phyloP scores from a whole-genome alignment of 1,284 basidiomycete genomes.

The Ganoderma lucidum region DNA sequence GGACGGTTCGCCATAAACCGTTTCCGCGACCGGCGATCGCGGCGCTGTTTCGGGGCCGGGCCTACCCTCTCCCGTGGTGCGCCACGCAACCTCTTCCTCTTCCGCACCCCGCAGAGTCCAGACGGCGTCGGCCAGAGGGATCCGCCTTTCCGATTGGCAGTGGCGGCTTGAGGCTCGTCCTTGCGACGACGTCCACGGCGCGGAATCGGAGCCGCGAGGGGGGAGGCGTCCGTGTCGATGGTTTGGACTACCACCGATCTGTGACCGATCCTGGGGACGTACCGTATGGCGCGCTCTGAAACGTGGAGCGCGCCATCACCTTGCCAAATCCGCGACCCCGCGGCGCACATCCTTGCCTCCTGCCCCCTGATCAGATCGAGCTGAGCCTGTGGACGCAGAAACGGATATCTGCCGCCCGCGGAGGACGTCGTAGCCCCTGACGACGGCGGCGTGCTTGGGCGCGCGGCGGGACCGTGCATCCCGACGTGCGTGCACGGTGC shows the following conservation, averaged over 20 bases:
- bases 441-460: neutral
- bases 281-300: neutral
- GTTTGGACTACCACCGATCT: neutral
- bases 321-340: neutral
- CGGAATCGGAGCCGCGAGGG: no score
- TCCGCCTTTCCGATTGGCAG: neutral
- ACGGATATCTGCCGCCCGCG: neutral
- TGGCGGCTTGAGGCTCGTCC: neutral
- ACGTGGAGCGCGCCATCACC: constrained; percentile 1
- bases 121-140: no score
- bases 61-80: neutral
- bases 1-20: neutral
- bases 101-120: neutral
- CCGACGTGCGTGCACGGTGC: neutral
- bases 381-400: neutral
- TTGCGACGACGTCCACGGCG: no score
- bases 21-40: neutral
- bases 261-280: neutral
- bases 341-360: neutral
- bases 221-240: no score
- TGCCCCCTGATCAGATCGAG: neutral
- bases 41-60: neutral
- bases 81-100: neutral
- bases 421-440: neutral
- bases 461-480: neutral